These are phyloP conservation scores for Nigrospora oryzae DNA, from an alignment of 2,329 filamentous ascomycete genomes.

Conservation along the genomic window DNA sequence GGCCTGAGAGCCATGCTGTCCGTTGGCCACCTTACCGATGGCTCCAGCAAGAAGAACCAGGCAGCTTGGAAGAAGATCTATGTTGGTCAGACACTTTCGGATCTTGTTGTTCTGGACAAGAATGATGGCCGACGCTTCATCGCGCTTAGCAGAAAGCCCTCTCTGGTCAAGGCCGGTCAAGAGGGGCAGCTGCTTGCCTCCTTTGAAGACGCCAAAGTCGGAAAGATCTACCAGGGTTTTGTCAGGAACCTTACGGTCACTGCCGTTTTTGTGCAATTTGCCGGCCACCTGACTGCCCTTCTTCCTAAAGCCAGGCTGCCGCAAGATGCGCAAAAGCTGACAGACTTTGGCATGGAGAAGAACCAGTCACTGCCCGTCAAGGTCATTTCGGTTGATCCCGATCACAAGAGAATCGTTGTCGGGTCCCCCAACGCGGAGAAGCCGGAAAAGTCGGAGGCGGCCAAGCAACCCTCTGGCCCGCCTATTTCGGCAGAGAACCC, in stretches of 20 bases:
- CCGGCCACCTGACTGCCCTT: conserved; percentile 66
- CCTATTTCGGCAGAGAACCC: conserved; percentile 32
- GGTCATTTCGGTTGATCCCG: conserved; percentile 63
- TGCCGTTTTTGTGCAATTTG: conserved; percentile 84
- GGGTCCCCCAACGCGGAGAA: conserved; percentile 37
- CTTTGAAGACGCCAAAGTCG: conserved; percentile 65
- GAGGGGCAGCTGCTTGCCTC: conserved; percentile 61
- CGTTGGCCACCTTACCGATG: conserved; percentile 75
- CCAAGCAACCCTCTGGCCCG: conserved; percentile 19
- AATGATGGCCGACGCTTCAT: conserved; percentile 69
- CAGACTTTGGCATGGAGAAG: conserved; percentile 71
- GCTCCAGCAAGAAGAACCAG: conserved; percentile 63
- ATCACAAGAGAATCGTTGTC: conserved; percentile 59
- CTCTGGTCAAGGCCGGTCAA: conserved; percentile 67
- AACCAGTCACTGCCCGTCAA: conserved; percentile 67
- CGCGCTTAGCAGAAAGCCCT: conserved; percentile 74
- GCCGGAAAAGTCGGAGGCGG: conserved; percentile 30
- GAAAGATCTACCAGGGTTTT: conserved; percentile 65
- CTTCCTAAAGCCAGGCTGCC: conserved; percentile 72
- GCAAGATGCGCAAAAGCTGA: conserved; percentile 56
- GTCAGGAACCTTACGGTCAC: conserved; percentile 76
- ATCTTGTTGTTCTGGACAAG: conserved; percentile 83
- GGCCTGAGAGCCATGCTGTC: conserved; percentile 72
- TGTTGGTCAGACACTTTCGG: conserved; percentile 73
- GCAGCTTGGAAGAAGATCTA: conserved; percentile 72